Percentiles rank a stretch among this genome's conserved stretches.
Conservation (phyloP, 371 early-diverging fungal species). For the Chytridium lagenaria region DNA sequence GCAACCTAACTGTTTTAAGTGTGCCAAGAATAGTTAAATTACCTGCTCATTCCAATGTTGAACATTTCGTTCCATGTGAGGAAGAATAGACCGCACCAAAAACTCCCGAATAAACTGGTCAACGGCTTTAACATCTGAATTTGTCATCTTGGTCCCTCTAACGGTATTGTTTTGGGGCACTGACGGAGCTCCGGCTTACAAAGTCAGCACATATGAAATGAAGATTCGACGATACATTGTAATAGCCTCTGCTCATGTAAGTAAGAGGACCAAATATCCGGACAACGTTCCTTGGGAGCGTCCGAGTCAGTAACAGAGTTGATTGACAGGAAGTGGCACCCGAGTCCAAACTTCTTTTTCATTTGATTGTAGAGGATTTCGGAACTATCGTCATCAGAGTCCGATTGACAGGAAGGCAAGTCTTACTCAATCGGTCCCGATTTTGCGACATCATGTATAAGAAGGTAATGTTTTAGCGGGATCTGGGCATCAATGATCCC, state of each 20-base stretch:
- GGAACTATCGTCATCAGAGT: slow-evolving; percentile 51
- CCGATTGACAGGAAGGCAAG: neutral
- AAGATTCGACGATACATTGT: neutral
- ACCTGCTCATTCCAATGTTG: slow-evolving; percentile 90
- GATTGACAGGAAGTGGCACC: slow-evolving; percentile 59
- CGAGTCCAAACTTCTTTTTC: slow-evolving; percentile 68
- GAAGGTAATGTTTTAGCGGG: slow-evolving; percentile 44
- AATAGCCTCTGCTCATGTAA: slow-evolving; percentile 31
- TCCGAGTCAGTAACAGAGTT: slow-evolving; percentile 52
- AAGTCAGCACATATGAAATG: neutral
- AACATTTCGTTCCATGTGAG: slow-evolving; percentile 89
- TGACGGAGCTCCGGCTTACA: neutral
- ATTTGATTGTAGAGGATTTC: slow-evolving; percentile 66
- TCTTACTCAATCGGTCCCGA: slow-evolving; percentile 42
- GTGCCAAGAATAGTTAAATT: slow-evolving; percentile 7
- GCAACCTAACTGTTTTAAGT: slow-evolving; percentile 63
- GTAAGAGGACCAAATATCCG: slow-evolving; percentile 42
- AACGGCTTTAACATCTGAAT: slow-evolving; percentile 31
- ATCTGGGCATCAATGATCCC: slow-evolving; percentile 50
- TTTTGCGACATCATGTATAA: slow-evolving; percentile 46
- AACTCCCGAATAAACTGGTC: slow-evolving; percentile 66
- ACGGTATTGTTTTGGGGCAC: slow-evolving; percentile 28
- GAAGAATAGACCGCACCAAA: slow-evolving; percentile 77
- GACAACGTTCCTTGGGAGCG: slow-evolving; percentile 13
- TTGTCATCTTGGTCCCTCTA: slow-evolving; percentile 11